phyloP scores from a whole-genome alignment of 2,329 filamentous ascomycete species.

The Aspergillus ibericus region DNA sequence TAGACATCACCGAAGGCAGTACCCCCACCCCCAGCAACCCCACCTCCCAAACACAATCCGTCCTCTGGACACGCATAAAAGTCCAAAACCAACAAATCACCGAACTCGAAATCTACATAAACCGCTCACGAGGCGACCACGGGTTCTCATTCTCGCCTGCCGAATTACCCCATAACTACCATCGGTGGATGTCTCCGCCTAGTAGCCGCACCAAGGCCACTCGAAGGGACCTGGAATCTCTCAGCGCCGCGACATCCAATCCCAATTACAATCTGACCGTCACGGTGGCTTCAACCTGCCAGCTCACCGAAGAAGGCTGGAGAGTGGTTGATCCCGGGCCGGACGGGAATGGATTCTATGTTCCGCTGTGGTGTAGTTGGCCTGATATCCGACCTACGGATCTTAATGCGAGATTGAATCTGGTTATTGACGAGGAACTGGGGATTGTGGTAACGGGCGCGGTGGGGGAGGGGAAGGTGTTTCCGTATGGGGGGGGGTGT shows the following conservation, averaged over 20 bases:
- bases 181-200: background rate
- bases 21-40: no score
- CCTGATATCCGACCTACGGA: background rate
- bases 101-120: background rate
- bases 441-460: background rate
- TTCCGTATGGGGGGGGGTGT: background rate
- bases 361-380: background rate
- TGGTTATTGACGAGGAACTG: background rate
- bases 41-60: background rate
- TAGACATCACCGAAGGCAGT: background rate
- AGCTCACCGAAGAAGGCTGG: slow-evolving; percentile 1
- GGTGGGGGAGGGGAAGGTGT: background rate
- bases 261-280: background rate
- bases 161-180: background rate
- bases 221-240: background rate
- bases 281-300: background rate
- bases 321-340: background rate
- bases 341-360: background rate
- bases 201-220: background rate
- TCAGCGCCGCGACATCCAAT: background rate
- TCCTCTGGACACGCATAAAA: background rate
- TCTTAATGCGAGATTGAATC: background rate
- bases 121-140: slow-evolving; percentile 2
- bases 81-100: background rate
- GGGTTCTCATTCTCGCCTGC: background rate